Base-by-base conservation (phyloP, 108 stramenopile species). In the Nitzschia sp. region DNA sequence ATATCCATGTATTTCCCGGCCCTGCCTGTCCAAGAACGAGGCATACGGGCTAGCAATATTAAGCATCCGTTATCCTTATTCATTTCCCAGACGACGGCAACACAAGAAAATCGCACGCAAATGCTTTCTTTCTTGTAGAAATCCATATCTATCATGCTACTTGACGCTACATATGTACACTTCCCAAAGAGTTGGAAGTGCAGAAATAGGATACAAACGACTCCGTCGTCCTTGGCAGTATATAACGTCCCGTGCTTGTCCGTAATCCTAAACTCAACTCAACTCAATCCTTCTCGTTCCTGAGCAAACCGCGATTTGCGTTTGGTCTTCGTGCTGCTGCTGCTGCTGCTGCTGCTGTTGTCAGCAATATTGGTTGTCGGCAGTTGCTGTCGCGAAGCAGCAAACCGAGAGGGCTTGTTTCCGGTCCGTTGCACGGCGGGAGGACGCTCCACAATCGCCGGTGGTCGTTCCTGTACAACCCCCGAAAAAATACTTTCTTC, bases 261-360 rank as follows among this genome's bases (percentile, higher is more conserved):
- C 6, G 11, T 11, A 6, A 41, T 6, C 13, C 38, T 6, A 41
- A 6, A 41, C 6, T 1, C 53, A 53, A 0, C 30, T 58, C 56
- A 34, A 30, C 5, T 15, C 2, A 15, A n/a, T 26, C 38, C 60
- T 41, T 11, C 23, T 31, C 60, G 60, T 45, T 61, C 60, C 45
- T 61, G 60, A 41, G 60, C 60, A 26, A 61, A 61, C 25, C 60
- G 60, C 21, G 60, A 61, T 17, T 15, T 31, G 21, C 60, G 60
- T 45, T 61, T 61, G 23, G 60, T 36, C n/a, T n/a, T n/a, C n/a
- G n/a, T n/a, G n/a, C n/a, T n/a, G n/a, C n/a, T 34, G 31, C 19
- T n/a, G 38, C 11, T 11, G 38, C 38, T 41, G 6, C 38, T 11
- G 6, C 38, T 41, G 11, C 13, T 13, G 38, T 41, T 41, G 38